phyloP scores from a whole-genome alignment of 371 early-diverging fungal species.

The Capillidium rhysosporum region DNA sequence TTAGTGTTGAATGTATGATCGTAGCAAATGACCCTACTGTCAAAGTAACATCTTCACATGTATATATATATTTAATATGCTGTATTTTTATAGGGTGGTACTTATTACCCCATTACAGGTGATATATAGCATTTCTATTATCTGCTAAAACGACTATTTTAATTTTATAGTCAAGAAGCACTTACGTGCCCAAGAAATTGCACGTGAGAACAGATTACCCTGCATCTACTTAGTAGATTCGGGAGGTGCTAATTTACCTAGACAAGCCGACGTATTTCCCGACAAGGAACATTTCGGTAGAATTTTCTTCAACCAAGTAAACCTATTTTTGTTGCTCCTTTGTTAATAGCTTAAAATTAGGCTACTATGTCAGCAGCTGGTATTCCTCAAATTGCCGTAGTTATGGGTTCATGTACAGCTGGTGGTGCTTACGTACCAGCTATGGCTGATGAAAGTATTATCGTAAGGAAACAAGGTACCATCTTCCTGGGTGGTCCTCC shows the following conservation, averaged over 20 bases:
- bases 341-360: neutral
- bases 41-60: constrained; percentile 23
- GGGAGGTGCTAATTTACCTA: constrained; percentile 93
- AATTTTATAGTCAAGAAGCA: constrained; percentile 76
- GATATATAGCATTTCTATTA: neutral
- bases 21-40: constrained; percentile 91
- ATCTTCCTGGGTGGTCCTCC: constrained; percentile 97
- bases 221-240: constrained; percentile 92
- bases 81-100: constrained; percentile 53
- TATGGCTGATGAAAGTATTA: constrained; percentile 96
- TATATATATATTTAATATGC: neutral
- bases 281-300: constrained; percentile 96
- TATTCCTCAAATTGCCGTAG: constrained; percentile 91
- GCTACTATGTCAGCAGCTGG: constrained; percentile 77
- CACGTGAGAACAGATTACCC: constrained; percentile 80
- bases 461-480: constrained; percentile 90
- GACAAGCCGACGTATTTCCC: constrained; percentile 92
- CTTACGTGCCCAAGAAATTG: constrained; percentile 94
- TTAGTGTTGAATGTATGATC: constrained; percentile 81
- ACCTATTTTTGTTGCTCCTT: neutral
- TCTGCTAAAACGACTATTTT: neutral
- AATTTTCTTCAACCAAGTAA: constrained; percentile 82
- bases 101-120: constrained; percentile 89
- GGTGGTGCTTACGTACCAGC: constrained; percentile 98
- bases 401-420: constrained; percentile 96